Percentiles rank a stretch among this genome's conserved stretches.
Conservation (phyloP, 345 rosid genomes). For the Schrenkiella parvula region DNA sequence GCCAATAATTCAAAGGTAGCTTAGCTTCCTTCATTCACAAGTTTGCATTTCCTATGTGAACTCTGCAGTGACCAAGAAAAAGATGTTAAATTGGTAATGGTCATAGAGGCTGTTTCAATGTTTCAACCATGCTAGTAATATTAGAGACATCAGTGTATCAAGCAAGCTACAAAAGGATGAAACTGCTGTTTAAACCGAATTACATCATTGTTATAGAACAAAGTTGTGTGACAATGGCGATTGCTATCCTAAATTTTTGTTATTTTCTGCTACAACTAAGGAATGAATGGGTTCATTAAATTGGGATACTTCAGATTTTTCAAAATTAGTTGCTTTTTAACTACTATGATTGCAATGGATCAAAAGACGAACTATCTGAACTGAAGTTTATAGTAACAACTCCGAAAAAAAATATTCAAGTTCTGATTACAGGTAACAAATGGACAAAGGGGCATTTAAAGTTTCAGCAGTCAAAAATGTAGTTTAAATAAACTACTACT, state of each 20-base stretch:
- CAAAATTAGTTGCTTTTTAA: neutral
- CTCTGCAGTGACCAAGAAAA: too few species aligned
- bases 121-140: neutral
- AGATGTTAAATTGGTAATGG: too few species aligned
- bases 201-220: too few species aligned
- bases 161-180: neutral
- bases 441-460: neutral
- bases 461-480: slow-evolving; percentile 19
- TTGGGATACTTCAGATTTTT: neutral
- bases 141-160: neutral
- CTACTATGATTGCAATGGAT: neutral
- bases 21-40: too few species aligned
- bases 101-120: too few species aligned
- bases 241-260: neutral
- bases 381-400: neutral
- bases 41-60: too few species aligned
- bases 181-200: too few species aligned
- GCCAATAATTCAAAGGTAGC: too few species aligned
- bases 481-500: neutral
- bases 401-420: neutral
- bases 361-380: neutral
- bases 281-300: neutral
- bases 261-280: neutral
- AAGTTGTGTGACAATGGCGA: too few species aligned
- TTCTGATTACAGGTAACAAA: slow-evolving; percentile 14